A percentile compares a stretch with the other conserved stretches of the same genome.
Evolutionary conservation across 768 basidiomycete genomes (phyloP).

Genomic region (Rhodotorula graminis): DNA sequence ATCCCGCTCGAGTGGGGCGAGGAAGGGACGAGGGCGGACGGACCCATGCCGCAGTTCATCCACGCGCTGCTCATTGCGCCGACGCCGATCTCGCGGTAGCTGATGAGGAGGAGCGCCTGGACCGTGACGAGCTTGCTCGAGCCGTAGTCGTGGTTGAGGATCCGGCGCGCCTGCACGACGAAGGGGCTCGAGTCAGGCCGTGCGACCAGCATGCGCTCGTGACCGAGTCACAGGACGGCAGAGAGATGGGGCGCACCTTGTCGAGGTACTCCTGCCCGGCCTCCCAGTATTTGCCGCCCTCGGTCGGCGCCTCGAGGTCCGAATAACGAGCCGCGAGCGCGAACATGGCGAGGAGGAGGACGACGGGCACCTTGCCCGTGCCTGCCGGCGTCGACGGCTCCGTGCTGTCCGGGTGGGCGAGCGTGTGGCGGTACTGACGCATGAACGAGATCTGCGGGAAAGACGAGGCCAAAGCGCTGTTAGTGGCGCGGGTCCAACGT

Average conservation of each 20-base stretch:
- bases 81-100: conserved; percentile 79
- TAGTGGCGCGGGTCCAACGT: no score
- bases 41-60: conserved; percentile 62
- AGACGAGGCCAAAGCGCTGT: neutral
- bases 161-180: conserved; percentile 28
- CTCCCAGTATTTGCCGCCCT: conserved; percentile 41
- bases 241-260: neutral
- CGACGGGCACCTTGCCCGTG: conserved; percentile 49
- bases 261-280: conserved; percentile 41
- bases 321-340: conserved; percentile 71
- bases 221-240: neutral
- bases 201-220: no score
- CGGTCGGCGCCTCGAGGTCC: conserved; percentile 28
- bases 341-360: conserved; percentile 78
- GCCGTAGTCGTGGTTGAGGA: conserved; percentile 56
- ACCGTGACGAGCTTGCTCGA: conserved; percentile 69
- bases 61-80: conserved; percentile 82
- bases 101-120: conserved; percentile 73
- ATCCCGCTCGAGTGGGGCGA: neutral
- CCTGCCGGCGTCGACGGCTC: conserved; percentile 27
- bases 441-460: conserved; percentile 26
- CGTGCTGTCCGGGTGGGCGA: conserved; percentile 30
- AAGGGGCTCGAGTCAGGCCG: neutral
- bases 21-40: neutral
- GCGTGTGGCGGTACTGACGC: conserved; percentile 38